These are phyloP conservation scores for Boletales sp. DNA, from an alignment of 768 basidiomycete genomes.

Conservation along the genomic window DNA sequence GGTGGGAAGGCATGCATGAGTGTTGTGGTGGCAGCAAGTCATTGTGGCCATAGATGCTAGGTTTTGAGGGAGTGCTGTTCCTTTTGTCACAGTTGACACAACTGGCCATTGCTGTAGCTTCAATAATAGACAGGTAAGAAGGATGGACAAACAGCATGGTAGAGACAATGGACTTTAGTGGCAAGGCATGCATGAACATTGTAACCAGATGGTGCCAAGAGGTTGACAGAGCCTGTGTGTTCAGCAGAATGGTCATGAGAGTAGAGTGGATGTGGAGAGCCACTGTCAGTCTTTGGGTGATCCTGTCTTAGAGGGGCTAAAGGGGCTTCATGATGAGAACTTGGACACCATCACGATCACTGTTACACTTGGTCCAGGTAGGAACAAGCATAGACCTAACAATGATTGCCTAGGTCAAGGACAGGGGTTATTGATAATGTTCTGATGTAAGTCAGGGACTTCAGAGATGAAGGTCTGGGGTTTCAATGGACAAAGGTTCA, in stretches of 20 bases:
- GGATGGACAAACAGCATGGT: constrained; percentile 51
- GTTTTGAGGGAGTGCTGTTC: constrained; percentile 29
- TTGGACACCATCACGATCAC: too few species aligned
- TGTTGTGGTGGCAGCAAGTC: constrained; percentile 49
- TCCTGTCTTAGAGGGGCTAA: constrained; percentile 20
- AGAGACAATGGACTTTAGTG: constrained; percentile 60
- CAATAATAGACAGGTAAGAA: too few species aligned
- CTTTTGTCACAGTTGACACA: constrained; percentile 42
- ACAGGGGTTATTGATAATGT: too few species aligned
- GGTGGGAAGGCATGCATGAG: constrained; percentile 69
- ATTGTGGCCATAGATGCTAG: constrained; percentile 24
- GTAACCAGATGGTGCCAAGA: constrained; percentile 22
- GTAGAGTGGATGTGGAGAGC: constrained; percentile 4
- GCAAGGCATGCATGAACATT: constrained; percentile 61
- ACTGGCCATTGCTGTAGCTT: constrained; percentile 61
- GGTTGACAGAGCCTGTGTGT: constrained; percentile 14
- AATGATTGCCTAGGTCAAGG: too few species aligned
- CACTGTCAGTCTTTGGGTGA: not conserved
- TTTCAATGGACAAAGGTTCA: too few species aligned
- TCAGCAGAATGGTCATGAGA: constrained; percentile 9
- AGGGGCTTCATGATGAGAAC: too few species aligned
- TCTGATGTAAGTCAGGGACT: too few species aligned
- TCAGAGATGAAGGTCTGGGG: too few species aligned
- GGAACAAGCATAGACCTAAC: too few species aligned
- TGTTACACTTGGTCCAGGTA: too few species aligned